phyloP scores from a whole-genome alignment of 2,329 filamentous ascomycete genomes.

The Myriosclerotinia duriaeana region DNA sequence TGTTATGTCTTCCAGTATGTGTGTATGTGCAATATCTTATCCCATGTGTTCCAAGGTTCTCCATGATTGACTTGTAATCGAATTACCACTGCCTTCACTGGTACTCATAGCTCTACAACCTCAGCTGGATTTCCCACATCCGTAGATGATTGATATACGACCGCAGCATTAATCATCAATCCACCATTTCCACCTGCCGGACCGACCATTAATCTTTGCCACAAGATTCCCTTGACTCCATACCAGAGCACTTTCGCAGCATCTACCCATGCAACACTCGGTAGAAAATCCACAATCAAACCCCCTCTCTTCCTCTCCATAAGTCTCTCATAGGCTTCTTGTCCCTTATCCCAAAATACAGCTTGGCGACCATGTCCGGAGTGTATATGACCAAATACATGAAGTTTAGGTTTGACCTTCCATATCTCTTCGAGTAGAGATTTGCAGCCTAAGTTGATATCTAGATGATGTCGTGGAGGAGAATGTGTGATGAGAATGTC shows the following conservation, averaged over 20 bases:
- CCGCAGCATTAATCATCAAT: constrained; percentile 61
- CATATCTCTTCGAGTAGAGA: constrained; percentile 57
- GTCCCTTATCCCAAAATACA: constrained; percentile 62
- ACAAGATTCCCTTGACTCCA: constrained; percentile 56
- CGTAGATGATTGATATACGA: constrained; percentile 51
- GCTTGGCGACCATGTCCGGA: constrained; percentile 58
- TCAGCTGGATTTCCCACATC: constrained; percentile 47
- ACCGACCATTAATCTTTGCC: constrained; percentile 55
- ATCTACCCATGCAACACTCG: constrained; percentile 49
- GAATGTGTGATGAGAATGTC: constrained; percentile 67
- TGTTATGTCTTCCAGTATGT: not conserved
- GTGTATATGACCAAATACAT: constrained; percentile 69
- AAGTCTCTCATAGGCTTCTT: constrained; percentile 44
- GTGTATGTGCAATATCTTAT: not conserved
- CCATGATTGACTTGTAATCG: not conserved
- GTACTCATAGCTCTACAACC: constrained; percentile 37
- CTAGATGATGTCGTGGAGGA: constrained; percentile 57
- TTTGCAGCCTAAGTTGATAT: constrained; percentile 56
- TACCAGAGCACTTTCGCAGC: constrained; percentile 51
- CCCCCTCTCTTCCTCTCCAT: constrained; percentile 39
- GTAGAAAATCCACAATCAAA: constrained; percentile 39
- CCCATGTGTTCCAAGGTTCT: not conserved
- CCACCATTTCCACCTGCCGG: constrained; percentile 50
- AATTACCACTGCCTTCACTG: not conserved
- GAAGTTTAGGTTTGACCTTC: constrained; percentile 58